Conservation (phyloP, 2,329 filamentous ascomycete genomes). For the Zymoseptoria ardabiliae region DNA sequence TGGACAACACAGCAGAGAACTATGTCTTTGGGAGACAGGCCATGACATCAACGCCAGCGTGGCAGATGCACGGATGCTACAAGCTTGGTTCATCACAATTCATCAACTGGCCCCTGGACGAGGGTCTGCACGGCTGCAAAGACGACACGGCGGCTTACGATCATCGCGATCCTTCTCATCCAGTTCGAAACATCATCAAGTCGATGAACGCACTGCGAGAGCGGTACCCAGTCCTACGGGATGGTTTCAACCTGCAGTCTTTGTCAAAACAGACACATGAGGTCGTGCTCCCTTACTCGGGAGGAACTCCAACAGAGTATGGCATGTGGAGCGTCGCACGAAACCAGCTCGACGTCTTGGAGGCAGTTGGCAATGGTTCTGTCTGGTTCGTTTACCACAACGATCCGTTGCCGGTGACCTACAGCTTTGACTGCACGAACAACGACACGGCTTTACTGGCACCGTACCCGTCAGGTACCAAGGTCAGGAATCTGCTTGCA, state of each 20-base stretch:
- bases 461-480: conserved; percentile 45
- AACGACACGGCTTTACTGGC: conserved; percentile 38
- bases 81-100: conserved; percentile 48
- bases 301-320: conserved; percentile 44
- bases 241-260: conserved; percentile 47
- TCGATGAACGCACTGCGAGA: conserved; percentile 51
- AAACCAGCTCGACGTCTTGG: conserved; percentile 27
- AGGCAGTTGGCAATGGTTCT: conserved; percentile 28
- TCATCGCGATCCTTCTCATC: conserved; percentile 53
- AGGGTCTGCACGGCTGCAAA: conserved; percentile 45
- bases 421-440: conserved; percentile 48
- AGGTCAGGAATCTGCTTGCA: conserved; percentile 53
- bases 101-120: conserved; percentile 47
- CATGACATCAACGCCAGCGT: conserved; percentile 52
- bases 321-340: conserved; percentile 54
- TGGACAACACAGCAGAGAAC: conserved; percentile 55
- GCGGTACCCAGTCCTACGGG: conserved; percentile 49
- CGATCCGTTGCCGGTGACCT: conserved; percentile 39
- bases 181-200: conserved; percentile 52
- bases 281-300: conserved; percentile 42
- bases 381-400: conserved; percentile 46
- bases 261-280: conserved; percentile 48
- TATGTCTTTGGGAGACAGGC: conserved; percentile 57
- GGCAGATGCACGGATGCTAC: conserved; percentile 57
- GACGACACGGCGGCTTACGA: conserved; percentile 50